These are phyloP conservation scores for Neonectria magnoliae DNA, from an alignment of 2,329 filamentous ascomycete genomes.

Conservation along the genomic window DNA sequence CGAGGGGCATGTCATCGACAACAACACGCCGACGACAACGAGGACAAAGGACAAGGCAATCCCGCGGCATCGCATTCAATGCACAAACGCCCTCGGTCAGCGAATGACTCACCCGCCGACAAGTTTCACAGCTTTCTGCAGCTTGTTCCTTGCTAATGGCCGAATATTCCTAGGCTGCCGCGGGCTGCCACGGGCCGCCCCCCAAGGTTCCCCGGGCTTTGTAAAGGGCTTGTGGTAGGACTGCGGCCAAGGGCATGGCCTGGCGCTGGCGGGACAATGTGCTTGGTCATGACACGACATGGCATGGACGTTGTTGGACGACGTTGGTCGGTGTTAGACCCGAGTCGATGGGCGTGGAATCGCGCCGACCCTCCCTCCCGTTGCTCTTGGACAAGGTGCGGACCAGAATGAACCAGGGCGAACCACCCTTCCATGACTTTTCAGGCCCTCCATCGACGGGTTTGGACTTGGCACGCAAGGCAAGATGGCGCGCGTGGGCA, in stretches of 20 bases:
- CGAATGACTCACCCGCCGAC: conserved; percentile 38
- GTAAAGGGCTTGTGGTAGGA: conserved; percentile 28
- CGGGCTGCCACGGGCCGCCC: conserved; percentile 25
- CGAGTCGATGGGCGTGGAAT: conserved; percentile 27
- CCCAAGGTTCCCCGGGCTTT: conserved; percentile 28
- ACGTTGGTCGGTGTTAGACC: conserved; percentile 9
- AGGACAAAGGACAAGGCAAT: background rate
- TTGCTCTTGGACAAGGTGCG: conserved; percentile 11
- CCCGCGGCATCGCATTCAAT: conserved; percentile 10
- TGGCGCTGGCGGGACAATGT: conserved; percentile 20
- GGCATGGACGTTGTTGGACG: conserved; percentile 14
- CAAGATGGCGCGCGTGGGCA: conserved; percentile 8
- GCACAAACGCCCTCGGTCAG: conserved; percentile 29
- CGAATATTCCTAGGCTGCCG: conserved; percentile 30
- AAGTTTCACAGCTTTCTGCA: conserved; percentile 11
- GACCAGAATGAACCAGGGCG: conserved; percentile 14
- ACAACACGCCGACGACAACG: conserved; percentile 24
- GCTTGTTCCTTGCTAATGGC: conserved; percentile 14
- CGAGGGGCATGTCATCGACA: conserved; percentile 34
- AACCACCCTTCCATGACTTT: conserved; percentile 9
- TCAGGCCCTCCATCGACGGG: conserved; percentile 3
- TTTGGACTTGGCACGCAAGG: conserved; percentile 2
- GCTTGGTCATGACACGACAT: conserved; percentile 9
- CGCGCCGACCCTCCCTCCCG: conserved; percentile 16
- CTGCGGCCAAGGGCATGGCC: conserved; percentile 35